Evolutionary conservation across 768 basidiomycete species (phyloP).

Genomic region (Lactarius psammicola): DNA sequence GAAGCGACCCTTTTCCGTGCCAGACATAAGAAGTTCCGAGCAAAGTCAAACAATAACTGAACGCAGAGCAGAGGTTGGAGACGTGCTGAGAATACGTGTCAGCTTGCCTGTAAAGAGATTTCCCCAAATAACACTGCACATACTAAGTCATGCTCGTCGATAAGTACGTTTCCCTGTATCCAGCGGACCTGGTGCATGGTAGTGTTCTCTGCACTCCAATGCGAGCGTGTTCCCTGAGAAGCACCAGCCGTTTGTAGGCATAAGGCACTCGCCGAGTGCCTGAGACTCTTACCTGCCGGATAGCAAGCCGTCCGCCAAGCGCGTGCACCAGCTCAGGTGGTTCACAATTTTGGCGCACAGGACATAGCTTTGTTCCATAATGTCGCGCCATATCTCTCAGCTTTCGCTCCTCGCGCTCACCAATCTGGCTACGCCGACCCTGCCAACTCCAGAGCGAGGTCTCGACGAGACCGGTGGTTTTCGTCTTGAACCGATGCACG

Average conservation of each 20-base stretch:
- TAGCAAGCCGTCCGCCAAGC: slow-evolving; percentile 69
- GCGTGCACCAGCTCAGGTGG: slow-evolving; percentile 58
- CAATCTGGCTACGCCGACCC: slow-evolving; percentile 52
- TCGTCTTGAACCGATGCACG: slow-evolving; percentile 66
- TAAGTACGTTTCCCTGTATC: slow-evolving; percentile 47
- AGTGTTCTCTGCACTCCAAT: slow-evolving; percentile 79
- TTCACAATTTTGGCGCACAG: slow-evolving; percentile 60
- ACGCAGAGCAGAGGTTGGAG: slow-evolving; percentile 78
- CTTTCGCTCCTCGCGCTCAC: slow-evolving; percentile 64
- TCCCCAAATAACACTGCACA: slow-evolving; percentile 28
- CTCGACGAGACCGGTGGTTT: slow-evolving; percentile 59
- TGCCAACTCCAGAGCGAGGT: slow-evolving; percentile 79
- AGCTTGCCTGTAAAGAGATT: slow-evolving; percentile 7
- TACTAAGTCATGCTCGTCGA: slow-evolving; percentile 76
- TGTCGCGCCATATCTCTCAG: slow-evolving; percentile 67
- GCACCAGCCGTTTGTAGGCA: neutral
- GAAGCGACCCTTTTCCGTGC: slow-evolving; percentile 70
- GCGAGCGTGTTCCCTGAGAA: slow-evolving; percentile 61
- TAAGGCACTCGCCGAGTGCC: slow-evolving; percentile 14
- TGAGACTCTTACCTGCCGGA: slow-evolving; percentile 60
- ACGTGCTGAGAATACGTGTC: slow-evolving; percentile 42
- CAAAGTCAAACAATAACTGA: slow-evolving; percentile 74
- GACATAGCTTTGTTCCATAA: slow-evolving; percentile 55
- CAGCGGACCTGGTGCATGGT: slow-evolving; percentile 75
- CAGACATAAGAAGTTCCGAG: slow-evolving; percentile 74